phyloP scores from a whole-genome alignment of 345 rosid species.

The Leavenworthia alabamica region DNA sequence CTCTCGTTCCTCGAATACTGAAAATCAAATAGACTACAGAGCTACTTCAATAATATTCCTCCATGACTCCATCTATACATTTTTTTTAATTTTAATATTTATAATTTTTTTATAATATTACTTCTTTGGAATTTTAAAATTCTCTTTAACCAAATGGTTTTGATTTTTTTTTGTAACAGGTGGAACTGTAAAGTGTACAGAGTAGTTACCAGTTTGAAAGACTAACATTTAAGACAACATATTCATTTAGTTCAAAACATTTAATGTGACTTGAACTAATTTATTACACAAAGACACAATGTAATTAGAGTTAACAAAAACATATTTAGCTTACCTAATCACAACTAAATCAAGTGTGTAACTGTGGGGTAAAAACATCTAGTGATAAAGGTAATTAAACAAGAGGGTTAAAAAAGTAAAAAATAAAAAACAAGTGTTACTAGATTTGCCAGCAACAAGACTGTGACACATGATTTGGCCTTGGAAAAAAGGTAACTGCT shows the following conservation, averaged over 20 bases:
- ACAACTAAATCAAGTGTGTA: neutral
- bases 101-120: slow-evolving; percentile 6
- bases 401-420: neutral
- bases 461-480: slow-evolving; percentile 57
- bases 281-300: slow-evolving; percentile 18
- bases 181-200: slow-evolving; percentile 19
- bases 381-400: neutral
- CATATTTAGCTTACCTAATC: slow-evolving; percentile 6
- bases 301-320: neutral
- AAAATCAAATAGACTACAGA: neutral
- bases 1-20: slow-evolving; percentile 9
- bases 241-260: slow-evolving; percentile 14
- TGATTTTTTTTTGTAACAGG: slow-evolving; percentile 19
- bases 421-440: slow-evolving; percentile 31
- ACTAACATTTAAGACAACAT: slow-evolving; percentile 17
- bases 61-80: neutral
- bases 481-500: slow-evolving; percentile 33
- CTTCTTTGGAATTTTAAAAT: slow-evolving; percentile 8
- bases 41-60: slow-evolving; percentile 8
- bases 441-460: slow-evolving; percentile 36
- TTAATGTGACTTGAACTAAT: slow-evolving; percentile 13
- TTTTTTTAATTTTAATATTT: neutral
- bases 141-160: slow-evolving; percentile 21
- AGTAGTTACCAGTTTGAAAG: slow-evolving; percentile 28
- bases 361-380: slow-evolving; percentile 6